Conservation (phyloP, 139 green algal species). For the Spirogloea muscicola region DNA sequence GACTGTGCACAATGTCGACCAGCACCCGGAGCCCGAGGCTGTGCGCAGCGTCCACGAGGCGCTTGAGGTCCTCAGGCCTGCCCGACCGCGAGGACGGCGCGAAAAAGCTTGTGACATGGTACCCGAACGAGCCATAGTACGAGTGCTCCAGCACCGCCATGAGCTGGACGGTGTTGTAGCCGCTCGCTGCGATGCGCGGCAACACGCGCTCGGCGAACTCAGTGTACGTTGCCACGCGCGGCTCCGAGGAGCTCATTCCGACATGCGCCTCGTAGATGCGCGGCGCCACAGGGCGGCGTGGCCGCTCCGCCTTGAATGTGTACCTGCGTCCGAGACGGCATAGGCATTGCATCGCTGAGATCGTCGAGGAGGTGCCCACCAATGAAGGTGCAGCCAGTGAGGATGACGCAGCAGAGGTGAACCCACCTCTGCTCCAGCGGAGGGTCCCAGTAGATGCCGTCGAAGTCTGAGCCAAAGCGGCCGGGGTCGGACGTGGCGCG, state of each 20-base stretch:
- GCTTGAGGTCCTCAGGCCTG: constrained; percentile 86
- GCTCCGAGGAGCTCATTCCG: constrained; percentile 74
- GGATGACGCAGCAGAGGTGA: background rate
- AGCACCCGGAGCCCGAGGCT: constrained; percentile 79
- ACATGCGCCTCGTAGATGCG: constrained; percentile 97
- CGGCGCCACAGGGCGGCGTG: constrained; percentile 55
- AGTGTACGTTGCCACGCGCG: constrained; percentile 68
- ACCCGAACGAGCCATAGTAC: constrained; percentile 91
- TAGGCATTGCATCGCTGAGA: background rate
- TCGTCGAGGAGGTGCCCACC: too few relatives aligned
- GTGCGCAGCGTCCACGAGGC: constrained; percentile 82
- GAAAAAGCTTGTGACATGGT: constrained; percentile 93
- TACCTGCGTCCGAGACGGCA: constrained; percentile 34
- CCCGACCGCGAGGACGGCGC: constrained; percentile 69
- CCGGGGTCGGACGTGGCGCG: constrained; percentile 66
- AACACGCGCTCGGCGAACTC: constrained; percentile 84
- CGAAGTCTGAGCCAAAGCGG: constrained; percentile 81
- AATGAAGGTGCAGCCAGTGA: background rate
- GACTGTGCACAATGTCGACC: constrained; percentile 89
- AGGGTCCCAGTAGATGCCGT: constrained; percentile 90
- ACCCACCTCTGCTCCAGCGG: constrained; percentile 55
- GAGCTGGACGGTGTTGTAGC: constrained; percentile 77
- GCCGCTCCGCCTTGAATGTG: constrained; percentile 57
- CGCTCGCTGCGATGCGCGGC: constrained; percentile 69
- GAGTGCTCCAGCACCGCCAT: constrained; percentile 89